A percentile compares a stretch with the other conserved stretches of the same genome.
Evolutionary conservation across 768 basidiomycete genomes (phyloP).

Genomic region (Leccinum boreale): DNA sequence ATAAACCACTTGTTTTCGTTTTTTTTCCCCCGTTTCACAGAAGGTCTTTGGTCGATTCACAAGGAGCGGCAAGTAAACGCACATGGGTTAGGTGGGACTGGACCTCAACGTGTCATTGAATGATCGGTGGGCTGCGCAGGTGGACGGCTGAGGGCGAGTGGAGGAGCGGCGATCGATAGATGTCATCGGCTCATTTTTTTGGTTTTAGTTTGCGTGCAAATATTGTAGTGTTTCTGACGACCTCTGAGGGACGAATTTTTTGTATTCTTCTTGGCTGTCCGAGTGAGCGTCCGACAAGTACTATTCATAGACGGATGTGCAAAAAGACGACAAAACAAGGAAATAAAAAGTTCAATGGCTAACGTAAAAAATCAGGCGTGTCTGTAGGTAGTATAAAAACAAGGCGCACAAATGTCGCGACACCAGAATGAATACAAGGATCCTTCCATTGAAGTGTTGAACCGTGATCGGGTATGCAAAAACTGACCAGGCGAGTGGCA

Average conservation of each 20-base stretch:
- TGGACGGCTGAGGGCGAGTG: neutral
- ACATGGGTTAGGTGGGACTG: neutral
- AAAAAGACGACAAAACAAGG: too few relatives aligned
- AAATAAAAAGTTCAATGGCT: too few relatives aligned
- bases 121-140: neutral
- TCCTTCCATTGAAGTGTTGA: neutral
- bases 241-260: neutral
- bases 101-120: neutral
- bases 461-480: neutral
- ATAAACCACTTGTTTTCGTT: slow-evolving; percentile 15
- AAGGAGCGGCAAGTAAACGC: slow-evolving; percentile 23
- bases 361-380: too few relatives aligned
- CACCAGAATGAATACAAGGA: too few relatives aligned
- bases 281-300: too few relatives aligned
- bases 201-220: neutral
- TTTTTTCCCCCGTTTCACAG: slow-evolving; percentile 18
- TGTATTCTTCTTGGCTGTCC: neutral
- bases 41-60: slow-evolving; percentile 27
- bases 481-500: neutral
- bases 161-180: neutral
- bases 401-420: too few relatives aligned
- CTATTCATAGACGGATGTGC: too few relatives aligned
- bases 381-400: too few relatives aligned
- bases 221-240: neutral
- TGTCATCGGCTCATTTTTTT: neutral